Percentiles rank a stretch among this genome's conserved stretches.
These are phyloP conservation scores for Nannizziopsis arthrosporioides DNA, from an alignment of 2,329 filamentous ascomycete genomes.

Conservation along the genomic window DNA sequence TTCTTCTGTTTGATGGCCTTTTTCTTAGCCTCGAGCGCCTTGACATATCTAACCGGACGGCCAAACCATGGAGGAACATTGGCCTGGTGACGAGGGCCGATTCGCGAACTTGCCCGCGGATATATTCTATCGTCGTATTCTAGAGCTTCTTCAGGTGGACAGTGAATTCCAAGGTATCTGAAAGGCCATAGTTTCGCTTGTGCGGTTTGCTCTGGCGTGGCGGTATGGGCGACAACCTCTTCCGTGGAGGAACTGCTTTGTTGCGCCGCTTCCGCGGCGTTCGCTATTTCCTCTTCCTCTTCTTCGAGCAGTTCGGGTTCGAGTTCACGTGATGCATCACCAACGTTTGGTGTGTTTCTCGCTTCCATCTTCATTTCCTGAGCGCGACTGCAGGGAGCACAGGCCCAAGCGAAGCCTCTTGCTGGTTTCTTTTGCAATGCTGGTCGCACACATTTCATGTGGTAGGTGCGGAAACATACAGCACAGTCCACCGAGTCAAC, in stretches of 20 bases:
- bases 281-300: conserved; percentile 66
- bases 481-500: conserved; percentile 95
- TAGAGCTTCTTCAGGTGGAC: conserved; percentile 83
- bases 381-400: conserved; percentile 88
- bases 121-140: conserved; percentile 98
- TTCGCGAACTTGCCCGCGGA: conserved; percentile 80
- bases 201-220: conserved; percentile 76
- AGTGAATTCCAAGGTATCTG: conserved; percentile 89
- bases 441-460: conserved; percentile 95
- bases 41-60: conserved; percentile 77
- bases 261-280: conserved; percentile 39
- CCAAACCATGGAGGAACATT: conserved; percentile 76
- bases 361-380: conserved; percentile 88
- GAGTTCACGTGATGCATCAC: conserved; percentile 41
- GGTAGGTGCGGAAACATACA: conserved; percentile 87
- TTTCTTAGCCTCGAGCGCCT: conserved; percentile 74
- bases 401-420: conserved; percentile 95
- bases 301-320: conserved; percentile 60
- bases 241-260: conserved; percentile 34
- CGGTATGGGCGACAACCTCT: conserved; percentile 45
- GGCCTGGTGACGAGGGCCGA: conserved; percentile 86
- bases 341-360: conserved; percentile 66
- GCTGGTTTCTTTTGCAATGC: conserved; percentile 91
- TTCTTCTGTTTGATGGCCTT: conserved; percentile 60
- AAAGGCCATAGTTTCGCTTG: conserved; percentile 94